Evolutionary conservation across 805 yeast genomes (phyloP), one percentile per base, ranked within the genome.

Genomic region (Sungouiozyma ichnusensis): DNA sequence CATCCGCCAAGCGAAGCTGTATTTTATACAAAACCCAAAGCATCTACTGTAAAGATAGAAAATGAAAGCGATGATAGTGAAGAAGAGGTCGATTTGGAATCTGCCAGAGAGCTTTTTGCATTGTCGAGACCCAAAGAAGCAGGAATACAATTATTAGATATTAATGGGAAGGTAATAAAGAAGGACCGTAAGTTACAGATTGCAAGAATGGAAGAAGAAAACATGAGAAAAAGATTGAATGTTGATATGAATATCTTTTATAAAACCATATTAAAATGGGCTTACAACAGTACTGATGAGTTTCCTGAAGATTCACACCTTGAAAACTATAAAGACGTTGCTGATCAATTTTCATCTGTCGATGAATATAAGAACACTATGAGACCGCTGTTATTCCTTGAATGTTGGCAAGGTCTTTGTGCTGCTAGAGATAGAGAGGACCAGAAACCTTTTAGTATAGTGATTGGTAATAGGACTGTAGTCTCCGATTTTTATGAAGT

Each of bases 391-490:
- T 65, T 92, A 36, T 64, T 88, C 57, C 63, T 90, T 34, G 99
- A 92, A 63, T 84, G 95, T 48, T 94, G 97, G 97, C 95, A 88
- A 54, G 82, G 85, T 0, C 74, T 92, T 20, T 81, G 78, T 49
- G 71, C 85, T 3, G 77, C 92, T 0, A 78, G 82, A 47, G 76
- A 76, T 39, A 76, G 83, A 15, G 64, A 66, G 14, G 73, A 73
- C 8, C 54, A 55, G 31, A 62, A 52, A 4, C 87, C 94, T 0
- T 81, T 88, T 57, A 72, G 71, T 24, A 51, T 88, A 2, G 65
- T 75, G 2, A 66, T 88, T 16, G 97, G 94, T 3, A 83, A 86
- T 31, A 73, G 96, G 50, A 74, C 86, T 2, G 77, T 85, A 1
- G 81, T 85, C 14, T 95, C 87, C 51, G 81, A 84, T 13, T 92